A percentile compares a stretch with the other conserved stretches of the same genome.
Evolutionary conservation across 2,329 filamentous ascomycete species (phyloP).

Genomic region (Cercospora sesami): DNA sequence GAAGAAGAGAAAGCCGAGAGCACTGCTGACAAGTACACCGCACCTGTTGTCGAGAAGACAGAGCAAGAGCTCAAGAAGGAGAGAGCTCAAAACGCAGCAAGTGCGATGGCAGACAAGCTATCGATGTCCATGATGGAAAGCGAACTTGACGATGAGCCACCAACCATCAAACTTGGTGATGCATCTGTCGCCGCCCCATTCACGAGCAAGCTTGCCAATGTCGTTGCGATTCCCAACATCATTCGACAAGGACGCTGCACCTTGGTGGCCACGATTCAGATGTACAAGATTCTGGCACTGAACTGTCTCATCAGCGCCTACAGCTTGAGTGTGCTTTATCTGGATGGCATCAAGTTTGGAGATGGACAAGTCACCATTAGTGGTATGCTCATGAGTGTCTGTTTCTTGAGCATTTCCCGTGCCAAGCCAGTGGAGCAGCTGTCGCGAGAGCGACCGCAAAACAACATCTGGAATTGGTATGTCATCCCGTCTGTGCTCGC

Average conservation of each 20-base stretch:
- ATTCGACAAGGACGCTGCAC: constrained; percentile 97
- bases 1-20: constrained; percentile 43
- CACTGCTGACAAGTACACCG: constrained; percentile 30
- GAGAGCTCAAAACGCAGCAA: constrained; percentile 68
- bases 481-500: constrained; percentile 97
- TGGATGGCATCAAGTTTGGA: constrained; percentile 98
- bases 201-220: constrained; percentile 95
- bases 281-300: constrained; percentile 97
- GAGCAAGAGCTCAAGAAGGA: constrained; percentile 55
- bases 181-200: constrained; percentile 96
- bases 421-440: constrained; percentile 93
- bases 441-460: constrained; percentile 94
- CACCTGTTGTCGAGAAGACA: constrained; percentile 35
- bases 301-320: constrained; percentile 99
- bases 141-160: constrained; percentile 84
- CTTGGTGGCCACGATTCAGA: constrained; percentile 96
- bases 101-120: constrained; percentile 80
- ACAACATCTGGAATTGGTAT: constrained; percentile 98
- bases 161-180: constrained; percentile 94
- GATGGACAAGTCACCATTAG: constrained; percentile 98
- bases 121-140: constrained; percentile 85
- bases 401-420: constrained; percentile 97
- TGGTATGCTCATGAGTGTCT: constrained; percentile 99
- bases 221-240: constrained; percentile 96
- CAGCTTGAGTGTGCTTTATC: constrained; percentile 91